phyloP scores from a whole-genome alignment of 805 yeast genomes.

The Schwanniomyces vanrijiae region DNA sequence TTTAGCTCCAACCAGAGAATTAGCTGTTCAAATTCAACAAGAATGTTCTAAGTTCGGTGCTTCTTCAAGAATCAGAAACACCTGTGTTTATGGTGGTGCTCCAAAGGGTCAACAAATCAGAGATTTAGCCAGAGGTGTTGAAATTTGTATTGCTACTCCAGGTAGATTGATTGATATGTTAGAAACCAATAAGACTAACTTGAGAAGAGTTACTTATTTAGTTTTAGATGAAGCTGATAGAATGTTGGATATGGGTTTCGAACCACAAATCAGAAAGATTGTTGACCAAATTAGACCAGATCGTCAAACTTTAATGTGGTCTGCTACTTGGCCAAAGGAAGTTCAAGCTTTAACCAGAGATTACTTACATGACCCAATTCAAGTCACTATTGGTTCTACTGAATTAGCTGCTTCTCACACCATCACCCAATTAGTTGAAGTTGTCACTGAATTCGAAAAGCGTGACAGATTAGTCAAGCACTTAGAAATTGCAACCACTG shows the following conservation, averaged over 20 bases:
- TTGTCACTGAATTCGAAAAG: constrained; percentile 88
- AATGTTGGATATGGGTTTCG: constrained; percentile 99
- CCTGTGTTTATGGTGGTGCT: constrained; percentile 99
- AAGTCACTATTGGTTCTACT: constrained; percentile 93
- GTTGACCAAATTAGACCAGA: constrained; percentile 98
- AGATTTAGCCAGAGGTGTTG: constrained; percentile 92
- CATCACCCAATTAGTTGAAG: constrained; percentile 91
- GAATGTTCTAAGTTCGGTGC: constrained; percentile 95
- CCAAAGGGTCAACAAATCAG: constrained; percentile 97
- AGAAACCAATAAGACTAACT: constrained; percentile 91
- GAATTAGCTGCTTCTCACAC: constrained; percentile 96
- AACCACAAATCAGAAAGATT: constrained; percentile 98
- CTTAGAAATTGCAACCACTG: constrained; percentile 74
- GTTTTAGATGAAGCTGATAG: constrained; percentile 99
- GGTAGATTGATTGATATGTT: constrained; percentile 98
- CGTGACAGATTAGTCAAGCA: constrained; percentile 85
- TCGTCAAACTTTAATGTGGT: constrained; percentile 99
- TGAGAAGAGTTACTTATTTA: constrained; percentile 93
- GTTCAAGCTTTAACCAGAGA: constrained; percentile 92
- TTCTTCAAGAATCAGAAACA: constrained; percentile 90
- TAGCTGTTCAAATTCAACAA: constrained; percentile 95
- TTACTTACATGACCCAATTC: constrained; percentile 89
- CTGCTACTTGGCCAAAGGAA: constrained; percentile 99
- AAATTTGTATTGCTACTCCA: constrained; percentile 96
- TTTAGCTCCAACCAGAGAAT: constrained; percentile 97